A percentile compares a stretch with the other conserved stretches of the same genome.
These are phyloP conservation scores for Simmondsia chinensis DNA, from an alignment of 148 eudicot species.

Conservation along the genomic window DNA sequence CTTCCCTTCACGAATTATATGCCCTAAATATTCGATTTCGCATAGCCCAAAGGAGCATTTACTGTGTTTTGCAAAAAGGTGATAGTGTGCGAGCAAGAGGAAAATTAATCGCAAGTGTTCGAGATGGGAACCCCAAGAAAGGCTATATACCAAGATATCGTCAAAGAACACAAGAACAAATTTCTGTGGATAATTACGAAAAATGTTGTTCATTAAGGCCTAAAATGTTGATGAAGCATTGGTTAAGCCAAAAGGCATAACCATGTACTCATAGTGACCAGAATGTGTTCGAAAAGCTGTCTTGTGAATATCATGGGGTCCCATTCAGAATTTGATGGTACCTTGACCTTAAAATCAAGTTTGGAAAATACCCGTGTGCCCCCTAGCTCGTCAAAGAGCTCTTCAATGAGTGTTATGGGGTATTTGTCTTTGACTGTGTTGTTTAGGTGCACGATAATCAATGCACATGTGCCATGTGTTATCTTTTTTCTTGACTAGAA, in stretches of 20 bases:
- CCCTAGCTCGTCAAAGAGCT: not conserved
- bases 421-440: not conserved
- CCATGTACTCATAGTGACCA: too few species aligned
- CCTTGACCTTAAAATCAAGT: not conserved
- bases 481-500: not conserved
- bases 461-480: too few species aligned
- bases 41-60: not conserved
- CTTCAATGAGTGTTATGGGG: not conserved
- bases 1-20: not conserved
- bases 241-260: too few species aligned
- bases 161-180: not conserved
- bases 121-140: not conserved
- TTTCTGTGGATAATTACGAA: too few species aligned
- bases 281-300: not conserved
- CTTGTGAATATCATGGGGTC: not conserved
- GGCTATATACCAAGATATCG: not conserved
- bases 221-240: not conserved
- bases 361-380: not conserved
- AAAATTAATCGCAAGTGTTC: not conserved
- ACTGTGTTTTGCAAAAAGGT: not conserved
- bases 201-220: not conserved
- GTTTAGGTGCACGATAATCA: too few species aligned
- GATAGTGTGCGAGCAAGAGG: not conserved
- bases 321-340: not conserved
- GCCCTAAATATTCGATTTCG: not conserved